A percentile compares a stretch with the other conserved stretches of the same genome.
These are phyloP conservation scores for Exophiala aquamarina DNA, from an alignment of 2,329 filamentous ascomycete species.

Conservation along the genomic window DNA sequence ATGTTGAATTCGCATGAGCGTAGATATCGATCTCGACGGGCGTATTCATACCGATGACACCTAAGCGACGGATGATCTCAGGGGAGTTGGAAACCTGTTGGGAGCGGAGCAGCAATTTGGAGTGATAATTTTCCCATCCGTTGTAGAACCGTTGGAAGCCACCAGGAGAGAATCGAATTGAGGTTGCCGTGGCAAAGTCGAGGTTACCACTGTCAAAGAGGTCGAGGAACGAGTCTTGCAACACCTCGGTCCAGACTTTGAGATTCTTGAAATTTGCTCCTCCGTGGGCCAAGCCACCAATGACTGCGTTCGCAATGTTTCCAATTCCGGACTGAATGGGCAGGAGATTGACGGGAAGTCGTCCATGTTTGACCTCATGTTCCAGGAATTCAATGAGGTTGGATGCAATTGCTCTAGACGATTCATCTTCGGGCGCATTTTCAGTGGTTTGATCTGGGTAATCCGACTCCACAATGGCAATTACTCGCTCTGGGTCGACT, in stretches of 20 bases:
- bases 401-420: constrained; percentile 68
- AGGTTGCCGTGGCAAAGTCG: constrained; percentile 87
- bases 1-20: constrained; percentile 87
- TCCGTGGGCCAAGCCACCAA: constrained; percentile 75
- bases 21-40: constrained; percentile 93
- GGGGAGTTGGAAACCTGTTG: constrained; percentile 87
- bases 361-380: constrained; percentile 77
- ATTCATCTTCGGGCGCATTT: constrained; percentile 74
- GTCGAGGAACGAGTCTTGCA: constrained; percentile 90
- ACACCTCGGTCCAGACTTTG: constrained; percentile 90
- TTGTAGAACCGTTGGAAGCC: constrained; percentile 91
- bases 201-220: constrained; percentile 85
- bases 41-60: constrained; percentile 93
- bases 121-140: constrained; percentile 71
- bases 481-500: constrained; percentile 78
- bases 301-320: constrained; percentile 89
- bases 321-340: constrained; percentile 87
- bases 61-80: constrained; percentile 83
- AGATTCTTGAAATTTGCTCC: constrained; percentile 78
- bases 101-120: constrained; percentile 81
- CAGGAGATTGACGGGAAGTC: constrained; percentile 73
- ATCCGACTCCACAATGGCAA: constrained; percentile 81
- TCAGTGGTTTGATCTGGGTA: constrained; percentile 75
- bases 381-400: constrained; percentile 84
- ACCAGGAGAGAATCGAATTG: constrained; percentile 85